Evolutionary conservation across 2,329 filamentous ascomycete genomes (phyloP), one percentile per base, ranked within the genome.

Genomic region (Xylogone sp.): DNA sequence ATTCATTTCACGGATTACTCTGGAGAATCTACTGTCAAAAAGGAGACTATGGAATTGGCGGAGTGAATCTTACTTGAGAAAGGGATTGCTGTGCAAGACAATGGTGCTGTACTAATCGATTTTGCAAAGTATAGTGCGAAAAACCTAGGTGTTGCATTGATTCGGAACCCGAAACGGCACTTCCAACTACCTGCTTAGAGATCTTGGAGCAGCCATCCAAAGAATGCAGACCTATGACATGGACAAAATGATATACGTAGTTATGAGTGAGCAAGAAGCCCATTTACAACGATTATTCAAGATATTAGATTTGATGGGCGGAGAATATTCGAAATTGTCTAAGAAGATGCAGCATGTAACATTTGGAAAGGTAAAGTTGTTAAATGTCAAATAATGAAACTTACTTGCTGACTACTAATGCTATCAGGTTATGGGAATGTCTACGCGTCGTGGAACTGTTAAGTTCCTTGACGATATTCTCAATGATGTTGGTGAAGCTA

Each of bases 401-500:
- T 27, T 6, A 27, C 10, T 27, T 27, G 83, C 42, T 74, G 87
- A 61, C 82, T 85, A 0, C 74, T 83, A 50, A 27, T 27, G 10
- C 5, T 6, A 5, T 27, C 10, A 27, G 24, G 24, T 27, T 27
- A 27, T 27, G 24, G 86, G 78, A 48, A 86, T 84, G 83, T 84
- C 74, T 70, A 87, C 80, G 57, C 79, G 78, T 57, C 83, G 77
- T 65, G 84, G 84, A 54, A 89, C 84, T 1, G 87, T 89, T 62
- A 86, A 87, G 70, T 88, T 87, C 73, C 64, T 79, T 22, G 74
- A 74, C 61, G 83, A 87, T 60, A 88, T 90, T 60, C 75, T 90
- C 52, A 76, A 79, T 39, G 87, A 90, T 59, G 89, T 92, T 9
- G 84, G 83, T 65, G 91, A 96, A 50, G 88, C 90, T 71, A 97